Evolutionary conservation across 148 eudicot species (phyloP), one percentile per base, ranked within the genome.

Genomic region (Selenicereus undatus): DNA sequence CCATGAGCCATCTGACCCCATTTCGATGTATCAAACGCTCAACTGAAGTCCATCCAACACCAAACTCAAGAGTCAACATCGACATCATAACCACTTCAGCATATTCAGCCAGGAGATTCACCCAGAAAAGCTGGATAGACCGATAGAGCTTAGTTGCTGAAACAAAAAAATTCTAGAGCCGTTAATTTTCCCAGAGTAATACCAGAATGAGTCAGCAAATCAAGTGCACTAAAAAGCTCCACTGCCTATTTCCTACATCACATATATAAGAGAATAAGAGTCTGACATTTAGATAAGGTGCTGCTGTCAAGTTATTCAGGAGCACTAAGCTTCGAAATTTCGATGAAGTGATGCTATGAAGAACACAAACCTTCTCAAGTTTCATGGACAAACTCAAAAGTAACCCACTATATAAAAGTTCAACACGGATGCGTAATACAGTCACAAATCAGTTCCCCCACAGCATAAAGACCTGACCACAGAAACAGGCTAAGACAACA

Each of bases 191-290:
- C 64, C 48, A 43, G 42, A 62, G 39, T 30, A 29, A 39, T 45
- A 77, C 64, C 62, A 78, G 42, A 51, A 58, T 50, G n/a, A 66
- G 51, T 35, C 78, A 76, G 80, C 51, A 76, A 50, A 79, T 71
- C 52, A 71, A 35, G 27, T 81, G 54, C 11, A 27, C 51, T 32
- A 69, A 30, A 48, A 81, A 62, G 54, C 39, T 48, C 30, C 74
- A 75, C 39, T 24, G 35, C 16, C 52, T 16, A 16, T 21, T 30
- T 29, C 12, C 66, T 54, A 72, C 36, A 56, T 36, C 18, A 27
- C 32, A 24, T 66, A 66, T 11, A 2, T 27, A 66, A 66, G 6
- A 66, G 5, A 66, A 66, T 66, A 26, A 11, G 71, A 27, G 27
- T 27, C 26, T 11, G 71, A 66, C 36, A 27, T 2, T 66, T 66